Conservation (phyloP, 352 stramenopile species). For the Phytopythium vexans region DNA sequence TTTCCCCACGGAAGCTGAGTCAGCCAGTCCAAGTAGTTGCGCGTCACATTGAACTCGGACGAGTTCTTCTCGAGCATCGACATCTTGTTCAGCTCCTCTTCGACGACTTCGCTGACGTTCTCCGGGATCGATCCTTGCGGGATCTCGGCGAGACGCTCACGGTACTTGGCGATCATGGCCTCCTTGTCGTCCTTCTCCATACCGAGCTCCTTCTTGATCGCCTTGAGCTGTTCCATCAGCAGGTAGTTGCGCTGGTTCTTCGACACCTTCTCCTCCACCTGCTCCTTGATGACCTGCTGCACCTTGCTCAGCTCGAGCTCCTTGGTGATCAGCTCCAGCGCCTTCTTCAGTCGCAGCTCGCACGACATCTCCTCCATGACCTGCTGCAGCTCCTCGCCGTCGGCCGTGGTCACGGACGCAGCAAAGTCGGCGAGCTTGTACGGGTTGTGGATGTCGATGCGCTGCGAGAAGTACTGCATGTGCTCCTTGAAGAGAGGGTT, state of each 20-base stretch:
- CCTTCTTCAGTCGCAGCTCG: conserved; percentile 93
- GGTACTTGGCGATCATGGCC: conserved; percentile 95
- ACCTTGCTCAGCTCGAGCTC: conserved; percentile 96
- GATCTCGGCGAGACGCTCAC: conserved; percentile 79
- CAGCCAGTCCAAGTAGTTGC: conserved; percentile 99
- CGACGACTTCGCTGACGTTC: conserved; percentile 92
- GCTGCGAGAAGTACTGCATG: conserved; percentile 96
- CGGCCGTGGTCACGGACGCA: conserved; percentile 92
- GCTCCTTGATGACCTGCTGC: conserved; percentile 96
- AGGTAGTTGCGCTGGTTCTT: conserved; percentile 98
- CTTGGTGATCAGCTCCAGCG: conserved; percentile 96
- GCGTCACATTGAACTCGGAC: conserved; percentile 98
- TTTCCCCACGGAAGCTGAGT: conserved; percentile 97
- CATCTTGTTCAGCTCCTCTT: conserved; percentile 98
- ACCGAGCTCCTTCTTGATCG: conserved; percentile 99
- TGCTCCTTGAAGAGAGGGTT: conserved; percentile 98
- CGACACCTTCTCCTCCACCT: conserved; percentile 90
- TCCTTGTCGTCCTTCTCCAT: conserved; percentile 99
- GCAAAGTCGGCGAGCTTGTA: conserved; percentile 99
- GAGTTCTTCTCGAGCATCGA: conserved; percentile 98
- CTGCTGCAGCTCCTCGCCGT: conserved; percentile 90
- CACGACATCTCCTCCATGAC: conserved; percentile 96
- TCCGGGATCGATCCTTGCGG: conserved; percentile 57
- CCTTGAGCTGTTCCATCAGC: conserved; percentile 98
- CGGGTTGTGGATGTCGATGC: conserved; percentile 94